phyloP scores from a whole-genome alignment of 495 filamentous ascomycete species.

The Podospora comata region DNA sequence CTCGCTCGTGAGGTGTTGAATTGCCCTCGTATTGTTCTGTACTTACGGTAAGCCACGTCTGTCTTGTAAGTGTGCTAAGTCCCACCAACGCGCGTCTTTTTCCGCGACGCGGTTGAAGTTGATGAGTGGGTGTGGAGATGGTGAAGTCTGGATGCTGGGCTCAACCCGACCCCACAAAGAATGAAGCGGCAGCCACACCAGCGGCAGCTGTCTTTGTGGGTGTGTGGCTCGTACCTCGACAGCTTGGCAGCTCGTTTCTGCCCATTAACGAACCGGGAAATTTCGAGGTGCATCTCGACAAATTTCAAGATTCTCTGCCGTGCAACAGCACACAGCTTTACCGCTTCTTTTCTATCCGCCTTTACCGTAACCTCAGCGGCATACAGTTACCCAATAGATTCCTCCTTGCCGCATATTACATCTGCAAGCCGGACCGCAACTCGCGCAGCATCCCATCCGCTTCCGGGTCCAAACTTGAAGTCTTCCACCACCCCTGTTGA shows the following conservation, averaged over 20 bases:
- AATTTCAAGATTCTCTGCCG: neutral
- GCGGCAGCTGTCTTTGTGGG: no score
- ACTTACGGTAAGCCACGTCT: neutral
- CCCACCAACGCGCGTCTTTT: neutral
- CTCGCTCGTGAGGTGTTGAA: neutral
- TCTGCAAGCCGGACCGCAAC: neutral
- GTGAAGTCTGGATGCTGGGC: neutral
- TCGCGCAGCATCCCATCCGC: neutral
- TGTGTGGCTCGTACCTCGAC: neutral
- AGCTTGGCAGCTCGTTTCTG: neutral
- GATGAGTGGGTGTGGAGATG: neutral
- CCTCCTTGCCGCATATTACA: neutral
- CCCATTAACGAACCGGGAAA: neutral
- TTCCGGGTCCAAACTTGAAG: neutral
- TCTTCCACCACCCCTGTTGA: neutral
- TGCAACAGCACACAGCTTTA: slow-evolving; percentile 4
- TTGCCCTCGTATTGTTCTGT: neutral
- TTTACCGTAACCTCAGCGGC: slow-evolving; percentile 4
- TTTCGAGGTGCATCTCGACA: neutral
- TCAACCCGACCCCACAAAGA: neutral
- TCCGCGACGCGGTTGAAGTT: neutral
- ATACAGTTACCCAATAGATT: slow-evolving; percentile 8
- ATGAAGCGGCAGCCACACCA: neutral
- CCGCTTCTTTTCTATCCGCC: slow-evolving; percentile 3
- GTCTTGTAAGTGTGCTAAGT: neutral